Base-by-base conservation (phyloP, 345 rosid genomes). In the Lumnitzera littorea region DNA sequence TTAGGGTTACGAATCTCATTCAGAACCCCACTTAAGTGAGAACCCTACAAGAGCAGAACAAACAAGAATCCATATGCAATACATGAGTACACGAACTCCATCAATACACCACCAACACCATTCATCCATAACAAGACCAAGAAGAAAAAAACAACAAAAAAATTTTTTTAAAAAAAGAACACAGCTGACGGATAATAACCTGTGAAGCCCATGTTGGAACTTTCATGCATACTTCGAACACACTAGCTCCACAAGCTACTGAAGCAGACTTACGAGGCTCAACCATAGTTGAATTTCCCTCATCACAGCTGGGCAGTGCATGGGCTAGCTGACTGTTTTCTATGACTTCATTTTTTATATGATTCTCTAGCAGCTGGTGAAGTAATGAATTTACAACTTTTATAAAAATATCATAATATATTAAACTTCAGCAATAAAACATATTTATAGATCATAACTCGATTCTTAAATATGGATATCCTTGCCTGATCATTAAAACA, bases 401-500 rank as follows among this genome's bases (percentile, higher is more conserved):
- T 43, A 15, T 51, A 58, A 58, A 24, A 58, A 24, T 47, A 47
- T 43, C 16, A 16, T 24, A 43, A 58, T 48, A 11, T 27, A 16
- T 14, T 29, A 17, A 56, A 16, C 48, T 57, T 57, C 17, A 58
- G 41, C 23, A 58, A 58, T 4, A 53, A 24, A 29, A 5, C 29
- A 55, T 13, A 55, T 3, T 27, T 55, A 15, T 25, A 36, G 1
- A 0, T 36, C 47, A 49, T 25, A 57, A 57, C 11, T 48, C 11
- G 17, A 3, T 24, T n/a, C 6, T 48, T 12, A 46, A 60, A 46
- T 64, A 25, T 57, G 63, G 13, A 47, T 24, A 55, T 67, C 56
- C 82, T 83, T 81, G 73, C 99, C 95, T 91, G 97, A 77, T 95
- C 99, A 78, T 88, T 88, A 70, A 95, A 95, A 75, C 97, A 95